A percentile compares a stretch with the other conserved stretches of the same genome.
These are phyloP conservation scores for Umbelopsis sp. DNA, from an alignment of 192 early-diverging fungal genomes.

Conservation along the genomic window DNA sequence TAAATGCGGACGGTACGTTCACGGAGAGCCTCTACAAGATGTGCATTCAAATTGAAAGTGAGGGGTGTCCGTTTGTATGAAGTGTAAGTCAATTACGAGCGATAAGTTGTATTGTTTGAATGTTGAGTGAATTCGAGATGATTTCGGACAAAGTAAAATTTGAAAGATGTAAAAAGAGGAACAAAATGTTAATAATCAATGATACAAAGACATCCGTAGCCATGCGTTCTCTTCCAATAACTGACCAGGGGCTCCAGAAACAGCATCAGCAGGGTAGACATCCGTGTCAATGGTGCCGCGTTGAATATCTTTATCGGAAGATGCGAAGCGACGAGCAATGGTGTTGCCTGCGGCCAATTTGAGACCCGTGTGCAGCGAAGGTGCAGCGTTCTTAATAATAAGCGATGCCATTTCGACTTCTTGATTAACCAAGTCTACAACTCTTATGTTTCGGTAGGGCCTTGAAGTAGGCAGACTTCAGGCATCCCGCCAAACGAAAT, in stretches of 20 bases:
- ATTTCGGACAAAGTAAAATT: too few relatives aligned
- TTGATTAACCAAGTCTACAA: slow-evolving; percentile 1
- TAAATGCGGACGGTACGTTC: slow-evolving; percentile 86
- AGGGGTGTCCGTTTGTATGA: not conserved
- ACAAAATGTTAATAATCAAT: not conserved
- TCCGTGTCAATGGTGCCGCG: slow-evolving; percentile 10
- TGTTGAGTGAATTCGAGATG: too few relatives aligned
- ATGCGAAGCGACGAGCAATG: slow-evolving; percentile 24
- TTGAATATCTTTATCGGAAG: slow-evolving; percentile 20
- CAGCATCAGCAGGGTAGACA: slow-evolving; percentile 16
- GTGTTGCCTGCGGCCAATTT: slow-evolving; percentile 21
- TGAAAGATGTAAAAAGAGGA: not conserved
- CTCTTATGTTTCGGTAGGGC: not conserved
- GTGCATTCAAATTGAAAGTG: too few relatives aligned
- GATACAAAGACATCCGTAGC: not conserved
- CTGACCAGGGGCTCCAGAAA: slow-evolving; percentile 37
- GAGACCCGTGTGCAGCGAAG: not conserved
- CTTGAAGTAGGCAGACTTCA: too few relatives aligned
- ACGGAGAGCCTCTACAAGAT: slow-evolving; percentile 51
- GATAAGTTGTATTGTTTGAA: too few relatives aligned
- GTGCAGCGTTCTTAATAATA: slow-evolving; percentile 11
- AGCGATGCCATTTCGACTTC: slow-evolving; percentile 13
- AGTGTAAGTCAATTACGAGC: not conserved
- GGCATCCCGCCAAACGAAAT: not conserved
- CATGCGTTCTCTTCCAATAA: not conserved